phyloP scores from a whole-genome alignment of 495 filamentous ascomycete species.

The Penicillium macrosclerotiorum region DNA sequence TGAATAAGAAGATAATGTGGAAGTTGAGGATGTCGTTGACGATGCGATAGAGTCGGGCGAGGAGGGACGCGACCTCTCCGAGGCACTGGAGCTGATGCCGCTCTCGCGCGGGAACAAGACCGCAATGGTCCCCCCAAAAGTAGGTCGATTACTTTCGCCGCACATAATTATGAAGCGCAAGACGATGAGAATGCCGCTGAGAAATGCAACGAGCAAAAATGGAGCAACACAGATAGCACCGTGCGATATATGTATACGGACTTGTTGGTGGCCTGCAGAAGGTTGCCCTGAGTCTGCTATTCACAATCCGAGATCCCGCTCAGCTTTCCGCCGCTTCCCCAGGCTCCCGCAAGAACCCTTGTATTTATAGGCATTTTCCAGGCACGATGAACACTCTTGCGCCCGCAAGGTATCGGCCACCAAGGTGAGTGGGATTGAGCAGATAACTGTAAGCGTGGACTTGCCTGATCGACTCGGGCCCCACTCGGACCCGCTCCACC shows the following conservation, averaged over 20 bases:
- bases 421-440: constrained; percentile 27
- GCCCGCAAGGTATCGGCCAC: constrained; percentile 10
- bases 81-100: constrained; percentile 9
- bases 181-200: background rate
- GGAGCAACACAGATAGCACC: too few relatives aligned
- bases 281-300: too few relatives aligned
- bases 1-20: constrained; percentile 29
- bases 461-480: too few relatives aligned
- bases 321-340: too few relatives aligned
- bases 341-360: too few relatives aligned
- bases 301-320: too few relatives aligned
- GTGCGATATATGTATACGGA: too few relatives aligned
- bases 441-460: too few relatives aligned
- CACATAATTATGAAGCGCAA: constrained; percentile 18
- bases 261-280: too few relatives aligned
- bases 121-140: constrained; percentile 27
- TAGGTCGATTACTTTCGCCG: constrained; percentile 21
- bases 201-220: background rate
- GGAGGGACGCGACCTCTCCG: constrained; percentile 27
- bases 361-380: too few relatives aligned
- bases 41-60: constrained; percentile 24
- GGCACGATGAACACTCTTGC: too few relatives aligned
- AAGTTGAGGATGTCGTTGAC: constrained; percentile 13
- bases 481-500: too few relatives aligned
- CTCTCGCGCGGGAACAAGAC: constrained; percentile 24